phyloP scores from a whole-genome alignment of 176 grass and related monocot species.

The Microstegium vimineum region DNA sequence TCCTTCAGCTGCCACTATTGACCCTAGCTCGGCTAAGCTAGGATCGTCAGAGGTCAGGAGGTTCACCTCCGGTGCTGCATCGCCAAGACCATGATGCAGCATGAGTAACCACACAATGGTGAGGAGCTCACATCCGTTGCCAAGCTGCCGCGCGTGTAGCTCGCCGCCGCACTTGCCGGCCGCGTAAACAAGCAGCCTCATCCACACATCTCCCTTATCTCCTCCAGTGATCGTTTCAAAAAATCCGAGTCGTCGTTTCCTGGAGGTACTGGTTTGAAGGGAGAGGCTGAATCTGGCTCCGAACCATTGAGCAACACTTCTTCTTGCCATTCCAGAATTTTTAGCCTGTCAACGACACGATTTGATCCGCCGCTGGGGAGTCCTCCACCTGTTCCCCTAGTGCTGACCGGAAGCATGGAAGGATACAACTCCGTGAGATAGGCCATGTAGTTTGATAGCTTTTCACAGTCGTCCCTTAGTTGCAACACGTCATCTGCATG shows the following conservation, averaged over 20 bases:
- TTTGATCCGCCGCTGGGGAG: too few relatives aligned
- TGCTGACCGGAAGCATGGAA: not conserved
- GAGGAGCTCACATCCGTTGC: not conserved
- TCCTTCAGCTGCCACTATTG: too few relatives aligned
- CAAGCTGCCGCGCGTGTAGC: not conserved
- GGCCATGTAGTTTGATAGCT: slow-evolving; percentile 1
- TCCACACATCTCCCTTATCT: not conserved
- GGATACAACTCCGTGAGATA: not conserved
- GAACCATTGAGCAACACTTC: too few relatives aligned
- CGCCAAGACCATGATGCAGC: not conserved
- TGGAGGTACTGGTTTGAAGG: too few relatives aligned
- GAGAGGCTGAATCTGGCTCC: too few relatives aligned
- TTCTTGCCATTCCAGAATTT: too few relatives aligned
- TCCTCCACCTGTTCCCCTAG: not conserved
- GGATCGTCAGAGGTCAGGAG: too few relatives aligned
- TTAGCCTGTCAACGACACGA: too few relatives aligned
- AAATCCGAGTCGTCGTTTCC: too few relatives aligned
- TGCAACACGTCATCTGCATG: not conserved
- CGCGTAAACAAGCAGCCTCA: not conserved
- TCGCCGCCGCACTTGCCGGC: not conserved
- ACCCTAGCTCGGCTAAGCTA: too few relatives aligned
- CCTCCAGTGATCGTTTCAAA: not conserved
- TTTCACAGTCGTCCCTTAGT: not conserved
- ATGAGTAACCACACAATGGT: not conserved
- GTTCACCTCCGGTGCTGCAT: not conserved